Evolutionary conservation across 192 early-diverging fungal species (phyloP), one percentile per base, ranked within the genome.

Genomic region (Podila epigama): DNA sequence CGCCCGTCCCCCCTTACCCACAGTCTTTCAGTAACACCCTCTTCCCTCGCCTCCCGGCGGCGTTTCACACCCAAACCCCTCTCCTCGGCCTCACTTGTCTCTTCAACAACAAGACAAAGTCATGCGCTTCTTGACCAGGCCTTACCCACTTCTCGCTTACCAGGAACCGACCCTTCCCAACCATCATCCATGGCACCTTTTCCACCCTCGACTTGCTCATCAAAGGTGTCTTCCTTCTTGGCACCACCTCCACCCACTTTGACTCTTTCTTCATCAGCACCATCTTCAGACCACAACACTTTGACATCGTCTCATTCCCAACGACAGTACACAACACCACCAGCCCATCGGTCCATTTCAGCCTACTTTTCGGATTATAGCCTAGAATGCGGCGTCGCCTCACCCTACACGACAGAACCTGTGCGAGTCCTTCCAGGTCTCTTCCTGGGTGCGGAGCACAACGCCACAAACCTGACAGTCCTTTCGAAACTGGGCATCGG

Each of bases 381-480:
- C 53, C 51, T 60, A n/a, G 64, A 82, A 58, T 73, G 59, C 16
- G 79, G 71, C 4, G 70, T 56, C 4, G 84, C 68, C 20, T 73
- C 71, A 18, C 86, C 87, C 5, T 90, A 90, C 35, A 85, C 64
- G 3, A 33, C 70, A 12, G 86, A 81, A 25, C 93, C 93, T 11
- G 84, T 88, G 7, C 51, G 66, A 22, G 89, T 94, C 25, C 67
- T 94, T 41, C 85, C 86, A n/a, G 63, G 84, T 59, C 79, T 94
- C 0, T 92, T 88, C 64, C 80, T 94, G 33, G 92, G 93, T 16
- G 83, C 82, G 41, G 85, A 88, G 66, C 69, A 83, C 39, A 91
- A 89, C 64, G 89, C 91, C n/a, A 63, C 66, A 29, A 84, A 93
- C 65, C 36, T 79, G 5, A 53, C 54, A 10, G 48, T 81, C 4